Conservation (phyloP, 2,329 filamentous ascomycete genomes). For the Diaporthe ampelina region DNA sequence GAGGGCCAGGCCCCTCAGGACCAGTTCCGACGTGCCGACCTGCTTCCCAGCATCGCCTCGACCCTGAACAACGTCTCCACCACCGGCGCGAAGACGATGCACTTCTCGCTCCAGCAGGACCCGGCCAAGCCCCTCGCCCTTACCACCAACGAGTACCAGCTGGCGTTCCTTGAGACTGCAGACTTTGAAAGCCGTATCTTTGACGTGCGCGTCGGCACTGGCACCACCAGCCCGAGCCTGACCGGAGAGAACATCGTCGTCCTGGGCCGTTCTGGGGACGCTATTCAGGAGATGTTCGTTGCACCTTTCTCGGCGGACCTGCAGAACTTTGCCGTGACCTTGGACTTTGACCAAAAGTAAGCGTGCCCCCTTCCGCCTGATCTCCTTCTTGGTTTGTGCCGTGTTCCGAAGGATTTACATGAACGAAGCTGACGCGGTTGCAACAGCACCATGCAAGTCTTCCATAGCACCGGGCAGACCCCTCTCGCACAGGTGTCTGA, state of each 20-base stretch:
- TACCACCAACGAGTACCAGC: constrained; percentile 60
- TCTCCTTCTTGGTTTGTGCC: not conserved
- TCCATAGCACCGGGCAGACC: constrained; percentile 56
- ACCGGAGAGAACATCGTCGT: constrained; percentile 50
- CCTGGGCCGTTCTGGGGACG: constrained; percentile 34
- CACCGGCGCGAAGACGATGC: constrained; percentile 59
- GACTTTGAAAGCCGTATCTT: constrained; percentile 42
- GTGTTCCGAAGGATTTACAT: not conserved
- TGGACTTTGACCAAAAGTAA: constrained; percentile 37
- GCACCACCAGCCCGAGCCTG: constrained; percentile 42
- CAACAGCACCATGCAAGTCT: constrained; percentile 47
- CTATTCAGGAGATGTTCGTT: constrained; percentile 38
- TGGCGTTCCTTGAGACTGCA: constrained; percentile 44
- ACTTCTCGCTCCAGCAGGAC: constrained; percentile 61
- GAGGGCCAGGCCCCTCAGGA: constrained; percentile 53
- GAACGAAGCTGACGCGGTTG: not conserved
- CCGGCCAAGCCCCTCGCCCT: constrained; percentile 55
- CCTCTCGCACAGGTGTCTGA: constrained; percentile 54
- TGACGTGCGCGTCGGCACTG: constrained; percentile 48
- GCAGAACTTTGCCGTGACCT: constrained; percentile 35
- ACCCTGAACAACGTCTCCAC: constrained; percentile 55
- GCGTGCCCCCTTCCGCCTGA: not conserved
- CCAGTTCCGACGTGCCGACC: constrained; percentile 61
- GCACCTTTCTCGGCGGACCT: constrained; percentile 15
- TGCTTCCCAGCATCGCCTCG: constrained; percentile 55